Base-by-base conservation (phyloP, 495 filamentous ascomycete species). In the Trichoderma gamsii region DNA sequence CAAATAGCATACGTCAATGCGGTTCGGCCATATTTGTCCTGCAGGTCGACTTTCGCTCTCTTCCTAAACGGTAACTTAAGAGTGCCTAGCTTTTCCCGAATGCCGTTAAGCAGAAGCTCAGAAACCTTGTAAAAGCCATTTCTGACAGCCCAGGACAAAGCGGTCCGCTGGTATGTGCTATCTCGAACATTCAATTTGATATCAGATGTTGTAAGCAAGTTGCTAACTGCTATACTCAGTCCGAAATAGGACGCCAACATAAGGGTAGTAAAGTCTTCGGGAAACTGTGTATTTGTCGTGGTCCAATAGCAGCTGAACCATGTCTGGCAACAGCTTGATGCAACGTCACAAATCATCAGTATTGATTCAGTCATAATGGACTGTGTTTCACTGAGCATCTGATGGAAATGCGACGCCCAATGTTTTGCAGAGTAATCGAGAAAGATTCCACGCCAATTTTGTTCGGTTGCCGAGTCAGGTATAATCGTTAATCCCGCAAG, bases 401-500 rank as follows among this genome's bases (percentile, higher is more conserved):
- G 52, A 29, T 67, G 71, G 18, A 75, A 71, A 66, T 80, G 78
- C 49, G 15, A 16, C 25, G 35, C 65, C 78, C 78, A 80, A 68
- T 74, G 21, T 64, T 25, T 74, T 25, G 75, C 72, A 13, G 77
- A 71, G 66, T 80, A 80, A 29, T 73, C 69, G 8, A 79, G 65
- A 46, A 79, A 77, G 66, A 61, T 41, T 25, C 70, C 29, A 12
- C 64, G 32, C 15, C 63, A 29, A 63, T 27, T 61, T 2, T 72
- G 27, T 18, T 18, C 2, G 43, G 43, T 3, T 16, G 43, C 1
- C 0, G 43, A 46, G 43, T 4, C 12, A 65, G 29, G 8, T 38
- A 32, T 4, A 1, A 29, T 41, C n/a, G 2, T 38, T 9, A 38
- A 18, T 46, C 18, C 38, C 3, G 16, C n/a, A 41, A 66, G 43